Conservation (phyloP, 1,284 basidiomycete species). For the Phylloboletellus chloephorus region DNA sequence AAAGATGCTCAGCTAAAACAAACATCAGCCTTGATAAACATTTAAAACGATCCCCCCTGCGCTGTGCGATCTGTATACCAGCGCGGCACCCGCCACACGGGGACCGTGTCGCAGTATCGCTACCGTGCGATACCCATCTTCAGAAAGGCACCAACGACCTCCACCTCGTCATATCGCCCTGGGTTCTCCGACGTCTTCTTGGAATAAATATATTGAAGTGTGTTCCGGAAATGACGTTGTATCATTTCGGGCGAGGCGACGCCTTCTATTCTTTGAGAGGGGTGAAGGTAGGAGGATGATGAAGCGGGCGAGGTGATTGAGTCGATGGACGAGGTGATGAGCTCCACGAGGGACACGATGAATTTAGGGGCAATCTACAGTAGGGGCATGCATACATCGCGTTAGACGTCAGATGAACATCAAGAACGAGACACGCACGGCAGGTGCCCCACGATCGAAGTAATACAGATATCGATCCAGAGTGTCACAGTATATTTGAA, state of each 20-base stretch:
- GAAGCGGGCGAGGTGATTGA: slow-evolving; percentile 60
- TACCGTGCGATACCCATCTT: slow-evolving; percentile 76
- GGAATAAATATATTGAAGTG: slow-evolving; percentile 75
- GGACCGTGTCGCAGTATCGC: too few species aligned
- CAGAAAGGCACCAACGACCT: slow-evolving; percentile 76
- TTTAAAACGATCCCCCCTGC: background rate
- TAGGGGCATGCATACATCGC: background rate
- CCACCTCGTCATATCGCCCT: slow-evolving; percentile 77
- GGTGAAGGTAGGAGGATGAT: slow-evolving; percentile 68
- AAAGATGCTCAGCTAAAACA: too few species aligned
- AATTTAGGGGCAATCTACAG: slow-evolving; percentile 84
- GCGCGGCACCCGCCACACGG: too few species aligned
- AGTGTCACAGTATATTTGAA: slow-evolving; percentile 91
- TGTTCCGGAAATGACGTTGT: slow-evolving; percentile 86
- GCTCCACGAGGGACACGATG: slow-evolving; percentile 88
- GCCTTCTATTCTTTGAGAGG: slow-evolving; percentile 81
- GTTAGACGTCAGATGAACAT: background rate
- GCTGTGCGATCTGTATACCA: too few species aligned
- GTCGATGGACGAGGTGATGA: slow-evolving; percentile 89
- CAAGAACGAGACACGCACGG: slow-evolving; percentile 47
- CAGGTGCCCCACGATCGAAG: slow-evolving; percentile 85
- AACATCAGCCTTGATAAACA: too few species aligned
- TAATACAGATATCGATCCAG: slow-evolving; percentile 93
- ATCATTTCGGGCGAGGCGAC: slow-evolving; percentile 91
- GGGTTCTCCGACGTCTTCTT: slow-evolving; percentile 54